Evolutionary conservation across 2,329 filamentous ascomycete genomes (phyloP), one percentile per base, ranked within the genome.

Genomic region (Pleomassaria siparia): DNA sequence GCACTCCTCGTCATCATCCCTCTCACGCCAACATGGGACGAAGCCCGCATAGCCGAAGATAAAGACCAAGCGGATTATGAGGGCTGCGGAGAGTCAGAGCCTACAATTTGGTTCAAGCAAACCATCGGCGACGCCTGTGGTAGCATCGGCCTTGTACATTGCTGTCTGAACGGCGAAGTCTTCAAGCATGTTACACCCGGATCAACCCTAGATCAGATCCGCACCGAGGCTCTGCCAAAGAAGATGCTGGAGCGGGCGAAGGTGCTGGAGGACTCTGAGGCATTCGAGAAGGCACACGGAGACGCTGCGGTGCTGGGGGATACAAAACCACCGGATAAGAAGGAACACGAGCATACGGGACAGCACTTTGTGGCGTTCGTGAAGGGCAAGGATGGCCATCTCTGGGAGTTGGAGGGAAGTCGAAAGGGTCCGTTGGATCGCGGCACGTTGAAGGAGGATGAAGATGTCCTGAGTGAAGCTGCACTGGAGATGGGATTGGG

Each of bases 111-210:
- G 80, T 82, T 81, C 63, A 76, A 74, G 50, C 81, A 84, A 55
- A 83, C 78, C 1, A 82, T 83, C 46, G 73, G 76, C 13, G 72
- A 84, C 56, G 78, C 80, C 0, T 84, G 82, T 55, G 82, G 81
- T 0, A 69, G 79, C n/a, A 82, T 84, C 50, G 80, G 76, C 2
- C 63, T 83, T 1, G 63, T 84, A 2, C 81, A 84, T 58, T 72
- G 73, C 49, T 55, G 82, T 18, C 69, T 74, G 40, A 85, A 84
- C 58, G 74, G 77, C 13, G 64, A 70, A 2, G 74, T 73, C 2
- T 63, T 63, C 18, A 59, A 70, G 12, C 71, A 73, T 49, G 72
- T 84, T 47, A 47, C 51, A 2, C 63, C 72, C 0, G 74, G 62
- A 2, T 78, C 76, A 1, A 62, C 67, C 1, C 63, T 82, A 3